These are phyloP conservation scores for Gautieria morchelliformis DNA, from an alignment of 768 basidiomycete genomes.

Conservation along the genomic window DNA sequence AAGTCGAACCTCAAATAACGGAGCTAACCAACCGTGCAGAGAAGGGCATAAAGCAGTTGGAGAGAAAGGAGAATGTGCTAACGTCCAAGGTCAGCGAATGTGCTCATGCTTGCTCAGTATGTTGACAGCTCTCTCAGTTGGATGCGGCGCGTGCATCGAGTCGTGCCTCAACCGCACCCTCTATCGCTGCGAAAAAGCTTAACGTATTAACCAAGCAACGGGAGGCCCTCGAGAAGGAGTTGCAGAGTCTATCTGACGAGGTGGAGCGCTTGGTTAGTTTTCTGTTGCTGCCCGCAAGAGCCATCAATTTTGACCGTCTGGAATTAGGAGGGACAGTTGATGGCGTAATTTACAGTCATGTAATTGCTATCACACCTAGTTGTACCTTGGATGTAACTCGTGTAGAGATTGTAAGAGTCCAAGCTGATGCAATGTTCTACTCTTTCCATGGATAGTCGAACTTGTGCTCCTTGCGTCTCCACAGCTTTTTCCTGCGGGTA, in stretches of 20 bases:
- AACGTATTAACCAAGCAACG: slow-evolving; percentile 61
- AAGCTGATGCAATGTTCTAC: slow-evolving; percentile 13
- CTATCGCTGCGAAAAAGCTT: slow-evolving; percentile 49
- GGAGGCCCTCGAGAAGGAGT: slow-evolving; percentile 56
- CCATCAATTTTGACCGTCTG: background rate
- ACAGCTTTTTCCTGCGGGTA: slow-evolving; percentile 69
- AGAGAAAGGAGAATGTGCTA: slow-evolving; percentile 52
- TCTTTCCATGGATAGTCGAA: slow-evolving; percentile 89
- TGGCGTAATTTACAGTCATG: background rate
- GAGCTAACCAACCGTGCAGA: slow-evolving; percentile 67
- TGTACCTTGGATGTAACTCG: background rate
- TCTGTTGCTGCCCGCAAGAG: background rate
- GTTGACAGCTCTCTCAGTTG: slow-evolving; percentile 28
- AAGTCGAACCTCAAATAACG: slow-evolving; percentile 71
- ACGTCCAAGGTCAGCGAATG: slow-evolving; percentile 47
- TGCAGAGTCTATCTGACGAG: slow-evolving; percentile 50
- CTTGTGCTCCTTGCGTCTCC: slow-evolving; percentile 82
- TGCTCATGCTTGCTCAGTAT: background rate
- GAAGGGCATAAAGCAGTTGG: slow-evolving; percentile 49
- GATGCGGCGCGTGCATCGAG: slow-evolving; percentile 35
- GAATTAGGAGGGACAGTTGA: background rate
- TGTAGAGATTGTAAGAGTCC: background rate
- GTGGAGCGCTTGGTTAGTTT: slow-evolving; percentile 43
- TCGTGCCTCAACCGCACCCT: slow-evolving; percentile 32
- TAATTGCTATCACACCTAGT: background rate